Conservation (phyloP, 2,329 filamentous ascomycete species). For the Exophiala viscosa region DNA sequence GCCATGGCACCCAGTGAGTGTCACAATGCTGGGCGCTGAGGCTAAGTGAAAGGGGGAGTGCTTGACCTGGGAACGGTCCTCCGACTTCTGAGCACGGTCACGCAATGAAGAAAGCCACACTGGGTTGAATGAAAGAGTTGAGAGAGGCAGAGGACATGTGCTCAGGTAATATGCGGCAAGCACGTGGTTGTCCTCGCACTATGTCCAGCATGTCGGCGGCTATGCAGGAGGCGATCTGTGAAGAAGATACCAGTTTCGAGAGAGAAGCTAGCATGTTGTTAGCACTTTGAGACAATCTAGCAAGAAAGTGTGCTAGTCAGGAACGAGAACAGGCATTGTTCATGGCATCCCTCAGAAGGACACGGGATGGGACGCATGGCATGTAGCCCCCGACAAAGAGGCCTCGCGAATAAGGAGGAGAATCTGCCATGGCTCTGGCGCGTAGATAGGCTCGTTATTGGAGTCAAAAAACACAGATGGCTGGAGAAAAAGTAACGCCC, state of each 20-base stretch:
- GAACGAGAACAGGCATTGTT: no score
- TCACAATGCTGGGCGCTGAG: not conserved
- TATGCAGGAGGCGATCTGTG: not conserved
- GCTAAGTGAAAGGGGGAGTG: not conserved
- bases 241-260: not conserved
- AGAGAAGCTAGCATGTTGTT: not conserved
- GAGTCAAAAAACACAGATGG: no score
- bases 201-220: not conserved
- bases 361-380: no score
- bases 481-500: no score
- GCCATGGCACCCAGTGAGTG: not conserved
- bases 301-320: not conserved
- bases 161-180: not conserved
- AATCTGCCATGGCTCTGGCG: no score
- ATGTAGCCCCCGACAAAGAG: no score
- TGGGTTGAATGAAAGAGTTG: not conserved
- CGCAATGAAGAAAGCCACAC: not conserved
- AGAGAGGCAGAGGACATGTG: not conserved
- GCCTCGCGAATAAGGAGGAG: no score
- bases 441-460: no score
- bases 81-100: not conserved
- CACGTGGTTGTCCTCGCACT: not conserved
- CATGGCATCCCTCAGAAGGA: no score
- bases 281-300: not conserved
- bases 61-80: not conserved